Evolutionary conservation across 2,329 filamentous ascomycete species (phyloP).

Genomic region (Diaporthe humulicola): DNA sequence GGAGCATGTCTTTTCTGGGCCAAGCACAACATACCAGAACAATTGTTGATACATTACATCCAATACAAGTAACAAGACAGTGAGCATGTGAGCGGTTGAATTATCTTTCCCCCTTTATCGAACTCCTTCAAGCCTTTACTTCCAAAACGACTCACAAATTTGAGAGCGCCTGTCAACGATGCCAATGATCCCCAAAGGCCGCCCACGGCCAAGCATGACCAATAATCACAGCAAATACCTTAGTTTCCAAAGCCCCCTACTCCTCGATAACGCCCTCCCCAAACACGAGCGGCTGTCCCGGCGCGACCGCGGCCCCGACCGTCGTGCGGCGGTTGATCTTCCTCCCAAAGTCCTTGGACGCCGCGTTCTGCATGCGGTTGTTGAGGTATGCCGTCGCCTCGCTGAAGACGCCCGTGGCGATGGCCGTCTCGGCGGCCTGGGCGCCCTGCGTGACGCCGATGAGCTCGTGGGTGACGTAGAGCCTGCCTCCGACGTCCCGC

Average conservation of each 20-base stretch:
- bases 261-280: slow-evolving; percentile 45
- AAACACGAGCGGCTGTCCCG: slow-evolving; percentile 46
- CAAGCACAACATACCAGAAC: background rate
- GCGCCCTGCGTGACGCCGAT: slow-evolving; percentile 48
- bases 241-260: background rate
- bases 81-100: background rate
- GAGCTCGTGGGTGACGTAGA: slow-evolving; percentile 68
- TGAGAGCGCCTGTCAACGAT: background rate
- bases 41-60: background rate
- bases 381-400: slow-evolving; percentile 65
- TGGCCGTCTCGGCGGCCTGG: slow-evolving; percentile 44
- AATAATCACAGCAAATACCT: background rate
- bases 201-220: background rate
- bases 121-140: background rate
- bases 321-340: slow-evolving; percentile 57
- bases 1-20: background rate
- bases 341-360: slow-evolving; percentile 58
- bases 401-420: slow-evolving; percentile 55
- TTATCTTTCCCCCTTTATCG: background rate
- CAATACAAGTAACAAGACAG: background rate
- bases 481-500: slow-evolving; percentile 64
- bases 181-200: background rate
- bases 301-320: slow-evolving; percentile 57
- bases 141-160: too few relatives aligned
- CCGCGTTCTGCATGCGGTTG: slow-evolving; percentile 59